Percentiles rank a stretch among this genome's conserved stretches.
phyloP scores from a whole-genome alignment of 345 rosid genomes.

The Populus davidiana region DNA sequence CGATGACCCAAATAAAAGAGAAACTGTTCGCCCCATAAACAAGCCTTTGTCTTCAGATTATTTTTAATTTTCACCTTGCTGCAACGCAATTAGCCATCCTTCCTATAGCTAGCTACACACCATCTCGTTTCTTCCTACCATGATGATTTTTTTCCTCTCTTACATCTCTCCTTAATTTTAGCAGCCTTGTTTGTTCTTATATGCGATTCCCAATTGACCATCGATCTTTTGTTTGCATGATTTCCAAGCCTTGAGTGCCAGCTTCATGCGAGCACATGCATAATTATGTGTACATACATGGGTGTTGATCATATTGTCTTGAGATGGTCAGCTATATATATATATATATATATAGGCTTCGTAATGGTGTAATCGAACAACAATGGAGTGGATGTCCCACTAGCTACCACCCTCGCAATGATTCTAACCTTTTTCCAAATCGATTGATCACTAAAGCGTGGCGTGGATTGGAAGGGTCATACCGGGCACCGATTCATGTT shows the following conservation, averaged over 20 bases:
- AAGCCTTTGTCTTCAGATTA: not conserved
- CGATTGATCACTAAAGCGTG: not conserved
- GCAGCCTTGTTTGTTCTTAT: not conserved
- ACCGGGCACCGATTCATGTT: not conserved
- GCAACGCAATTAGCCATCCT: not conserved
- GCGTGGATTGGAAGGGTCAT: not conserved
- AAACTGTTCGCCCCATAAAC: not conserved
- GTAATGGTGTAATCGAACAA: not conserved
- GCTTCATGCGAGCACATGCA: not conserved
- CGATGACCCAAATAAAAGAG: not conserved
- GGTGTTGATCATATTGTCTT: too few species aligned
- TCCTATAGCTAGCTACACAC: not conserved
- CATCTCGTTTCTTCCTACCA: too few species aligned
- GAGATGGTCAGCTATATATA: too few species aligned
- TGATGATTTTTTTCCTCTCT: too few species aligned
- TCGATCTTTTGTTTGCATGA: not conserved
- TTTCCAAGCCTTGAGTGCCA: not conserved
- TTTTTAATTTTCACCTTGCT: not conserved
- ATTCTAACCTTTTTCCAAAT: not conserved
- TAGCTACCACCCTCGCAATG: not conserved
- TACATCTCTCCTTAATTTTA: not conserved
- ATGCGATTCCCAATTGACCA: not conserved
- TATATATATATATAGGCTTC: not conserved
- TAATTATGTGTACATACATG: not conserved
- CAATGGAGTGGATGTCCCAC: not conserved